Evolutionary conservation across 2,329 filamentous ascomycete species (phyloP), one percentile per base, ranked within the genome.

Genomic region (Stemphylium vesicarium): DNA sequence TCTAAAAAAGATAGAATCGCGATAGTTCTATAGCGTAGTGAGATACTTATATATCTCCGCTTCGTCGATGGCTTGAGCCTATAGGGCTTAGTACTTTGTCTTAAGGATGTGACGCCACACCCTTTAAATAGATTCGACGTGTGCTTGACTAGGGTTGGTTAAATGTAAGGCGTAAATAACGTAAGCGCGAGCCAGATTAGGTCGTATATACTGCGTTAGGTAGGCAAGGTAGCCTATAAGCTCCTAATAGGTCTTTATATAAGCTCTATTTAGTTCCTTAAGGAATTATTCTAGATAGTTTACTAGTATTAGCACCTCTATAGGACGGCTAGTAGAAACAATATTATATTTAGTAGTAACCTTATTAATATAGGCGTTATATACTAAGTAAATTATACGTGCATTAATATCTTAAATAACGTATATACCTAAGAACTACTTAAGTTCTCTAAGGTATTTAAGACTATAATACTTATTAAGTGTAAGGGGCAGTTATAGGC

Each of bases 141-240:
- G 50, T n/a, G 50, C 22, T 24, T 47, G 22, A n/a, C 48, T 48
- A 12, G 56, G 56, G 53, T 68, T 68, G 3, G 16, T 43, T 12
- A 65, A 46, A 46, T 56, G 53, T 22, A 40, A 24, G 12, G 56
- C 43, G 9, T 63, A 45, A 12, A 50, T 53, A 13, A 29, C 40
- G 40, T 56, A 41, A 13, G 59, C 48, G 20, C 37, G 24, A 6
- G 57, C 47, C 9, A 67, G 46, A 33, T 67, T 53, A 44, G 57
- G 57, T 8, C 59, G n/a, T 2, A 56, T 63, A 2, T 44, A 49
- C 2, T 42, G 37, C 22, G 51, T 46, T 4, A 56, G 49, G 38
- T 57, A 69, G 11, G 52, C 56, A 12, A 67, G 41, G 4, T 38
- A 60, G 12, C 63, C 57, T 37, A 69, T 50, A n/a, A 55, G 43